phyloP scores from a whole-genome alignment of 176 grass and related monocot genomes.

The Eragrostis curvula region DNA sequence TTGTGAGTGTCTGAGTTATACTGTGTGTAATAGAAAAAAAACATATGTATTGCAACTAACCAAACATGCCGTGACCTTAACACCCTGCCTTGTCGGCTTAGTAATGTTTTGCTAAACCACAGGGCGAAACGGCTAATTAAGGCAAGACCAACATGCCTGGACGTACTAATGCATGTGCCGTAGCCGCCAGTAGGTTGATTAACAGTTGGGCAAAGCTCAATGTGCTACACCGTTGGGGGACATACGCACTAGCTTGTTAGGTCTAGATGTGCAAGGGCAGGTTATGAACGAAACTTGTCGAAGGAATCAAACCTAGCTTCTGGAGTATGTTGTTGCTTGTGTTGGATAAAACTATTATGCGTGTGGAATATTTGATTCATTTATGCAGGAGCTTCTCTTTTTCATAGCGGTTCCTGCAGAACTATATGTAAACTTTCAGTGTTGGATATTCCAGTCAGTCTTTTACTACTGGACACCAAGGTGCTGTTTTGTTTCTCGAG shows the following conservation, averaged over 20 bases:
- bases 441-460: not conserved
- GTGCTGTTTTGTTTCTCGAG: too few species aligned
- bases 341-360: not conserved
- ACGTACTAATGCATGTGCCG: too few species aligned
- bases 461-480: not conserved
- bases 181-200: constrained; percentile 19
- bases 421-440: not conserved
- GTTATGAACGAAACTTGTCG: not conserved
- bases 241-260: not conserved
- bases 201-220: constrained; percentile 23
- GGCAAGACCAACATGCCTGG: constrained; percentile 10
- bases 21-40: too few species aligned
- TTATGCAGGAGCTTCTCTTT: not conserved
- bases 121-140: not conserved
- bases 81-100: not conserved
- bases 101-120: not conserved
- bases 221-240: constrained; percentile 20
- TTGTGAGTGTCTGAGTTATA: too few species aligned
- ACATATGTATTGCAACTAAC: too few species aligned
- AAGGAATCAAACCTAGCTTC: not conserved
- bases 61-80: too few species aligned
- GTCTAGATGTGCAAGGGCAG: not conserved
- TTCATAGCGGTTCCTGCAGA: not conserved
- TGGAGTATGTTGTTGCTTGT: not conserved
- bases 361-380: not conserved